These are phyloP conservation scores for Artemisia tridentata DNA, from an alignment of 129 eudicot genomes.

Conservation along the genomic window DNA sequence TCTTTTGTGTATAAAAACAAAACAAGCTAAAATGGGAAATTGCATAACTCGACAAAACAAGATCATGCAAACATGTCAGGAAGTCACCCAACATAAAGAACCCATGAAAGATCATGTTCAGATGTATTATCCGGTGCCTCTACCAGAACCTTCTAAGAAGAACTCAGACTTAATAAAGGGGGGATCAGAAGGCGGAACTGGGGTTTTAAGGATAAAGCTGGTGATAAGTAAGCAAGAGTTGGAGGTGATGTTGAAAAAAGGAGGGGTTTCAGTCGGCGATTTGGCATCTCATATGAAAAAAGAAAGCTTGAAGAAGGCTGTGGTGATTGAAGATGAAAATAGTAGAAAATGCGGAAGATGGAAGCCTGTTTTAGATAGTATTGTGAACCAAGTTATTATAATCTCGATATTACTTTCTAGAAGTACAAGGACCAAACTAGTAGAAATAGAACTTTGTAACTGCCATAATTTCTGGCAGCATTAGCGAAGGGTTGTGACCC, in stretches of 20 bases:
- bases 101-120: conserved; percentile 45
- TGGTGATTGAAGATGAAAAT: conserved; percentile 25
- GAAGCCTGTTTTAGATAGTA: conserved; percentile 60
- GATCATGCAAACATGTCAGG: conserved; percentile 57
- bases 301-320: conserved; percentile 13
- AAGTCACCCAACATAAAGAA: conserved; percentile 47
- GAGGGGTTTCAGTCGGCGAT: conserved; percentile 47
- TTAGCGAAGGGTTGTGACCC: too few species aligned
- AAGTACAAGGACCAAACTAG: too few species aligned
- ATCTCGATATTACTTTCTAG: too few species aligned
- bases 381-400: too few species aligned
- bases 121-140: conserved; percentile 51
- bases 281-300: conserved; percentile 39
- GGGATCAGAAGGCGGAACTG: conserved; percentile 28
- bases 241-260: conserved; percentile 57
- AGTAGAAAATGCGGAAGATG: conserved; percentile 35
- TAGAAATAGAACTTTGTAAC: too few species aligned
- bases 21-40: conserved; percentile 47
- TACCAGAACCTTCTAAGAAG: conserved; percentile 33
- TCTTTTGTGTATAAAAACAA: not conserved
- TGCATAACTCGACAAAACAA: conserved; percentile 55
- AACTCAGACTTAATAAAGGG: conserved; percentile 26
- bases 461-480: too few species aligned
- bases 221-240: conserved; percentile 72
- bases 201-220: conserved; percentile 68